Evolutionary conservation across 345 rosid species (phyloP), one percentile per base, ranked within the genome.

Genomic region (Theobroma cacao): DNA sequence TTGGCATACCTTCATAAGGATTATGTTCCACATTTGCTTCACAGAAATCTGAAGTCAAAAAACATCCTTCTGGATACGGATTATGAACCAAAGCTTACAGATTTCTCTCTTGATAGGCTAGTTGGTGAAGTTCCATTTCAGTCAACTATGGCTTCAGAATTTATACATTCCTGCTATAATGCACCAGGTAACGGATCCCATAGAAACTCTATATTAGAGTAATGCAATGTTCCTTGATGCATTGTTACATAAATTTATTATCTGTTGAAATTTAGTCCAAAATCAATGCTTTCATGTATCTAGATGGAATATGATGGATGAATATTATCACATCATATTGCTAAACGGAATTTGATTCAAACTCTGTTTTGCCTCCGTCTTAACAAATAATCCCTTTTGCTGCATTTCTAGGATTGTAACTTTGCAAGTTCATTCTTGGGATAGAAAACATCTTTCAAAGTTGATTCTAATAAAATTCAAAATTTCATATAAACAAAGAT

Each of bases 41-140:
- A 95, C 24, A 87, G 98, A 84, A 91, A 95, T 55, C 74, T 95
- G 5, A 93, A 91, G 85, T 90, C 98, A 3, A 86, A 77, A 41
- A 95, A 93, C 56, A 85, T 95, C 80, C 94, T 95, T 78, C 86
- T 95, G 82, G 95, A 93, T 82, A 83, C 73, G 2, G 95, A 89
- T 67, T 84, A 80, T 66, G 93, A 89, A 61, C 95, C 98, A 36
- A 95, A 93, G 90, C 90, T 95, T 68, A 85, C 88, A 3, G 97
- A 93, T 87, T 89, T 90, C 70, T 93, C 93, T 58, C 91, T 95
- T 33, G 92, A 95, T 79, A 84, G 90, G 59, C 80, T 95, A 10
- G 83, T 93, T 75, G 98, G 98, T 64, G 98, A 95, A 81, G 67
- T 90, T 78, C 89, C 97, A 36, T 95, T 93, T 79, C 91, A 85